These are phyloP conservation scores for Mycena latifolia DNA, from an alignment of 768 basidiomycete genomes.

Conservation along the genomic window DNA sequence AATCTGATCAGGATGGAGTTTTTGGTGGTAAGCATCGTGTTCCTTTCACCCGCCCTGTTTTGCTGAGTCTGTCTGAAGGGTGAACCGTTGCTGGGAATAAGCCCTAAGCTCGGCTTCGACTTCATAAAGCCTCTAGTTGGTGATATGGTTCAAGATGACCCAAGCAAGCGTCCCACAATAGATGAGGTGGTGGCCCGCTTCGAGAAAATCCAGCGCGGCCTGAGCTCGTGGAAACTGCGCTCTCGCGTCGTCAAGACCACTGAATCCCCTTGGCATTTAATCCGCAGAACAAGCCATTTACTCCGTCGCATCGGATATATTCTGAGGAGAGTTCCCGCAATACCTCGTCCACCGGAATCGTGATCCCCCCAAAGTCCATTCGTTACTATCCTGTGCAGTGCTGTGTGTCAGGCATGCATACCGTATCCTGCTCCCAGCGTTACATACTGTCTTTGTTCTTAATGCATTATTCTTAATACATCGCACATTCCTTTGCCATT, in stretches of 20 bases:
- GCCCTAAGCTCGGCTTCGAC: slow-evolving; percentile 33
- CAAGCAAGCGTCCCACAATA: slow-evolving; percentile 14
- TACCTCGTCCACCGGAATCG: not conserved
- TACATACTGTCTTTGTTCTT: no score
- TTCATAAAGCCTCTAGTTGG: slow-evolving; percentile 49
- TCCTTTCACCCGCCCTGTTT: no score
- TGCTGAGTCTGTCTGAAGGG: no score
- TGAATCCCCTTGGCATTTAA: not conserved
- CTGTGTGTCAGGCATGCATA: no score
- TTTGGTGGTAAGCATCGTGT: slow-evolving; percentile 4
- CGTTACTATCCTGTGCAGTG: no score
- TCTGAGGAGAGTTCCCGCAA: not conserved
- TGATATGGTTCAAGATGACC: slow-evolving; percentile 54
- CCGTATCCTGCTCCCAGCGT: no score
- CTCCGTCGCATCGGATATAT: not conserved
- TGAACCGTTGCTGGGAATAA: no score
- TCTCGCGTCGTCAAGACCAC: not conserved
- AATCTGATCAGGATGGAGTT: slow-evolving; percentile 37
- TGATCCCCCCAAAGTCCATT: not conserved
- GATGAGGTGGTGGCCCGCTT: slow-evolving; percentile 50
- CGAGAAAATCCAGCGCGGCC: slow-evolving; percentile 13
- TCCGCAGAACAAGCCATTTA: not conserved
- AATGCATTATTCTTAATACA: no score
- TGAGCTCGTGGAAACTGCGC: slow-evolving; percentile 24
- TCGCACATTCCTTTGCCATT: no score